Percentiles rank a stretch among this genome's conserved stretches.
These are phyloP conservation scores for Parastagonospora nodorum DNA, from an alignment of 2,329 filamentous ascomycete genomes.

Conservation along the genomic window DNA sequence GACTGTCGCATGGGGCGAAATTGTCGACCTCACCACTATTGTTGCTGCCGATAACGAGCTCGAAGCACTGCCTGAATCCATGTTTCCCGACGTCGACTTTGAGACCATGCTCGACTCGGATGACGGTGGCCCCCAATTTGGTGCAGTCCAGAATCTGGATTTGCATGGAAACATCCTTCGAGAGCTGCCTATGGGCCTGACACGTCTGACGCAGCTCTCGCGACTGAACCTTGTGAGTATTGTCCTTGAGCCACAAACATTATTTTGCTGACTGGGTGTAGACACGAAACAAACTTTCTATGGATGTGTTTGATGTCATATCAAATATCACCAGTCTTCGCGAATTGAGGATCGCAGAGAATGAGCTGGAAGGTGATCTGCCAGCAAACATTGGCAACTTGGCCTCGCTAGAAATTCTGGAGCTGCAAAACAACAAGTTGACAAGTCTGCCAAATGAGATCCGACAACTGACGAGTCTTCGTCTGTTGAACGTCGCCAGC, in stretches of 20 bases:
- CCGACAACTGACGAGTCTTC: conserved; percentile 69
- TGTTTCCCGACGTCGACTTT: conserved; percentile 74
- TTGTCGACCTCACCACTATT: conserved; percentile 82
- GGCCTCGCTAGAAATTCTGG: conserved; percentile 74
- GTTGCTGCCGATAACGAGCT: conserved; percentile 91
- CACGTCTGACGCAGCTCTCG: conserved; percentile 74
- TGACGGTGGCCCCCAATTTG: conserved; percentile 75
- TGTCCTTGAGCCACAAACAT: not conserved
- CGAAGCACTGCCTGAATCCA: conserved; percentile 69
- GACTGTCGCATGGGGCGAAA: conserved; percentile 81
- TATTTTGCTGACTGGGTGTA: conserved; percentile 40
- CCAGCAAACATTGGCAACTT: conserved; percentile 68
- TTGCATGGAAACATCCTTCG: conserved; percentile 82
- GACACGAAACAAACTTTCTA: conserved; percentile 81
- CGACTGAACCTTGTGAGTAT: conserved; percentile 76
- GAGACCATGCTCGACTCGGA: conserved; percentile 66
- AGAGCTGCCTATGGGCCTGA: conserved; percentile 74
- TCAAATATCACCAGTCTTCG: conserved; percentile 73
- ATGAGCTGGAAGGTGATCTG: conserved; percentile 50
- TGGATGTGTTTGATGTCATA: conserved; percentile 73
- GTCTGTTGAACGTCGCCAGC: conserved; percentile 77
- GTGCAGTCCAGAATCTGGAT: conserved; percentile 78
- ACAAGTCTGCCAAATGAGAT: conserved; percentile 71
- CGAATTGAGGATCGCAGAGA: conserved; percentile 75
- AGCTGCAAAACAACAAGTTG: conserved; percentile 81